Evolutionary conservation across 371 early-diverging fungal genomes (phyloP).

Genomic region (Dichotomocladium elegans): DNA sequence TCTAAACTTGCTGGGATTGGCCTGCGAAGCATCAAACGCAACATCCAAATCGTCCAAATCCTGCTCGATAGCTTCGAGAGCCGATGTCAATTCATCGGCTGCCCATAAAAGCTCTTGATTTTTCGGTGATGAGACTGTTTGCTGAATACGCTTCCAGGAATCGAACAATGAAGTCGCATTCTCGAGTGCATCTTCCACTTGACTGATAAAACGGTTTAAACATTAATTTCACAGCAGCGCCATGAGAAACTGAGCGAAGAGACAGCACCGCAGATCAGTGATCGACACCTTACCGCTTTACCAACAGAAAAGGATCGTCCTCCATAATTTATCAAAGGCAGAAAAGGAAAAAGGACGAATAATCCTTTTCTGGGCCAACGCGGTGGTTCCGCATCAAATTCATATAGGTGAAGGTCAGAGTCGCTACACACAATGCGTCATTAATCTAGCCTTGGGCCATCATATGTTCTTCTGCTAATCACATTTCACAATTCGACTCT

Average conservation of each 20-base stretch:
- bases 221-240: too few relatives aligned
- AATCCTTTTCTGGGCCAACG: too few relatives aligned
- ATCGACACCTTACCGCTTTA: conserved; percentile 26
- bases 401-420: too few relatives aligned
- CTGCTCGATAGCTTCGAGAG: conserved; percentile 46
- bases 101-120: conserved; percentile 63
- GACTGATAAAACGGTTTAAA: too few relatives aligned
- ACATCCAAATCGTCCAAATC: conserved; percentile 61
- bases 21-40: conserved; percentile 46
- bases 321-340: conserved; percentile 8
- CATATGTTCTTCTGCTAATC: too few relatives aligned
- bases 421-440: too few relatives aligned
- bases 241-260: too few relatives aligned
- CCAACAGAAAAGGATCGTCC: conserved; percentile 23
- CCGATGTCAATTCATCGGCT: conserved; percentile 50
- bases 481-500: too few relatives aligned
- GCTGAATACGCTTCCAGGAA: conserved; percentile 61
- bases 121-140: conserved; percentile 57
- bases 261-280: not conserved
- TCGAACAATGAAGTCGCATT: conserved; percentile 49
- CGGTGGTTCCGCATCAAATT: too few relatives aligned
- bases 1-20: conserved; percentile 51
- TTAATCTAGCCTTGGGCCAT: too few relatives aligned
- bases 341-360: too few relatives aligned
- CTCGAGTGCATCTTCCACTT: conserved; percentile 47